phyloP scores from a whole-genome alignment of 176 grass and related monocot genomes.

The Guadua angustifolia region DNA sequence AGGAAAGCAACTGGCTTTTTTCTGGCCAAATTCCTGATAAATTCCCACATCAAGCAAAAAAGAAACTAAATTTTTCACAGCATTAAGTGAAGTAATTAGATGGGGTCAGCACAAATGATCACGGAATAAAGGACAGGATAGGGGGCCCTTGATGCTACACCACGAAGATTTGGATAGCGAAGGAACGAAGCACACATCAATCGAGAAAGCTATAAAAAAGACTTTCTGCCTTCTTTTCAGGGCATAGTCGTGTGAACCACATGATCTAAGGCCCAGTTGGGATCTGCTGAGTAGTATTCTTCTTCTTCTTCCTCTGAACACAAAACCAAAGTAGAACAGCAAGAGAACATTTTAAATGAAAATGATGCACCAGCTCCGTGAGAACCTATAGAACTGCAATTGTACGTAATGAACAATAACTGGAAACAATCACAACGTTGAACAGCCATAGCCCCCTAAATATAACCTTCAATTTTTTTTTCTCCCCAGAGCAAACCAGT shows the following conservation, averaged over 20 bases:
- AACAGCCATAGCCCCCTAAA: neutral
- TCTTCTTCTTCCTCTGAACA: slow-evolving; percentile 18
- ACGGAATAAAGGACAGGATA: slow-evolving; percentile 21
- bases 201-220: slow-evolving; percentile 11
- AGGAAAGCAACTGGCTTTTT: neutral
- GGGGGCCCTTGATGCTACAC: neutral
- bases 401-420: slow-evolving; percentile 2
- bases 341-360: neutral
- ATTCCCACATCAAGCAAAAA: slow-evolving; percentile 12
- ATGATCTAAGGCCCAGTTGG: slow-evolving; percentile 11
- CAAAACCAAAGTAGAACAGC: neutral
- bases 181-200: slow-evolving; percentile 32
- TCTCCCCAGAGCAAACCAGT: neutral
- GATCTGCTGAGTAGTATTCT: slow-evolving; percentile 1
- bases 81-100: neutral
- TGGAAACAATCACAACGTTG: neutral
- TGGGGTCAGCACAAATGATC: slow-evolving; percentile 36
- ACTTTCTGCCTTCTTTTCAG: slow-evolving; percentile 35
- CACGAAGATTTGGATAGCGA: slow-evolving; percentile 47
- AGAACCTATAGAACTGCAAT: slow-evolving; percentile 24
- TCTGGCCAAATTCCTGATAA: neutral
- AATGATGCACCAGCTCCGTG: neutral
- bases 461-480: neutral
- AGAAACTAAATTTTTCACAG: neutral
- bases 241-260: slow-evolving; percentile 39